Percentiles rank a stretch among this genome's conserved stretches.
phyloP scores from a whole-genome alignment of 257 asterid species.

The Solanum sparsipilum region DNA sequence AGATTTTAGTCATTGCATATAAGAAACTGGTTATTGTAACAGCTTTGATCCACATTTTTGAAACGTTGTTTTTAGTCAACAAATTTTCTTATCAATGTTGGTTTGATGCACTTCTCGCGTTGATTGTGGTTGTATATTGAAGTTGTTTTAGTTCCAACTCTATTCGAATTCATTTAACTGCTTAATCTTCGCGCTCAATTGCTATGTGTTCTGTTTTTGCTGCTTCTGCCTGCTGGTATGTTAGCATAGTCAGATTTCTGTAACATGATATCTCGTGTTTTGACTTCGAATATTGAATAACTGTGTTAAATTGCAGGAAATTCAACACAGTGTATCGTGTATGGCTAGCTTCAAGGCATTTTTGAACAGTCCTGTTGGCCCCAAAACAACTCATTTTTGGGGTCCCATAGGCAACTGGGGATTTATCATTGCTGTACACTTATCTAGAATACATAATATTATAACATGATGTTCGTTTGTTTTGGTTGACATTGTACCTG shows the following conservation, averaged over 20 bases:
- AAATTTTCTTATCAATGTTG: not conserved
- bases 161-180: not conserved
- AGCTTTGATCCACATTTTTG: not conserved
- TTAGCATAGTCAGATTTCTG: not conserved
- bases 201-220: not conserved
- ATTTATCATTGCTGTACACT: conserved; percentile 47
- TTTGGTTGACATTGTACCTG: not conserved
- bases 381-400: conserved; percentile 17
- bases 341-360: conserved; percentile 62
- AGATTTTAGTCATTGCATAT: not conserved
- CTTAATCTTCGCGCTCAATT: not conserved
- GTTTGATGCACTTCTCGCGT: not conserved
- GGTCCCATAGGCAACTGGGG: conserved; percentile 67
- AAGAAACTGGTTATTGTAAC: not conserved
- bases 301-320: not conserved
- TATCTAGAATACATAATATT: not conserved
- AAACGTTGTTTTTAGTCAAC: not conserved
- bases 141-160: not conserved
- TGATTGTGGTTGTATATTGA: not conserved
- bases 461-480: not conserved
- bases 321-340: not conserved
- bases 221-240: not conserved
- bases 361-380: conserved; percentile 60
- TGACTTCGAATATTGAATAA: not conserved
- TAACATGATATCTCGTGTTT: not conserved